Evolutionary conservation across 2,329 filamentous ascomycete genomes (phyloP).

Genomic region (Aspergillus sp.): DNA sequence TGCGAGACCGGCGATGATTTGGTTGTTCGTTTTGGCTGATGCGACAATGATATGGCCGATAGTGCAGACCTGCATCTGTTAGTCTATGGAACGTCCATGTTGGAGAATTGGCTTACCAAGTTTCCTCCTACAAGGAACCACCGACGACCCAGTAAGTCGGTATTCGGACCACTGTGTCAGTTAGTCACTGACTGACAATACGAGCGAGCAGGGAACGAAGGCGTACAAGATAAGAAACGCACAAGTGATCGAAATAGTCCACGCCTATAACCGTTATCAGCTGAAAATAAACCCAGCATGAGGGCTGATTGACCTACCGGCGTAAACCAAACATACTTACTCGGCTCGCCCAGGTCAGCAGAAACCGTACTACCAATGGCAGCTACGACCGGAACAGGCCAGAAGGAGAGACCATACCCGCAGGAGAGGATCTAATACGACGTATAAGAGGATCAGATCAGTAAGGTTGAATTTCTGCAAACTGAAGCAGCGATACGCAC

Average conservation of each 20-base stretch:
- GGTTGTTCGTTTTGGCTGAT: slow-evolving; percentile 26
- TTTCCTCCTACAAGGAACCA: slow-evolving; percentile 43
- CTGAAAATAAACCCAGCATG: no score
- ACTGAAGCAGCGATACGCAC: slow-evolving; percentile 6
- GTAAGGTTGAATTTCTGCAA: not conserved
- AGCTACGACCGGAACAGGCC: slow-evolving; percentile 22
- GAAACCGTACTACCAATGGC: slow-evolving; percentile 21
- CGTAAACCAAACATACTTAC: slow-evolving; percentile 25
- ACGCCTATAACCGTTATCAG: slow-evolving; percentile 9
- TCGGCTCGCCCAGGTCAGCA: slow-evolving; percentile 22
- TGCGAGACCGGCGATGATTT: slow-evolving; percentile 30
- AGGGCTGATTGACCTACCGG: slow-evolving; percentile 8
- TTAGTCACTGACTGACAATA: not conserved
- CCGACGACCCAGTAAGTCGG: slow-evolving; percentile 43
- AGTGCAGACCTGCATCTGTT: slow-evolving; percentile 19
- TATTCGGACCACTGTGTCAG: slow-evolving; percentile 33
- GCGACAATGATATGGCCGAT: slow-evolving; percentile 36
- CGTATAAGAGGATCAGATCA: not conserved
- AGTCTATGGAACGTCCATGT: not conserved
- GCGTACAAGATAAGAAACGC: slow-evolving; percentile 34
- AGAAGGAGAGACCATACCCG: slow-evolving; percentile 30
- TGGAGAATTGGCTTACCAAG: slow-evolving; percentile 23
- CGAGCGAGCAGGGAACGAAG: no score
- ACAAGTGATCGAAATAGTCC: slow-evolving; percentile 37
- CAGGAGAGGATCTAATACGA: slow-evolving; percentile 22